phyloP scores from a whole-genome alignment of 306 rosid genomes.

The apple (Malus domestica) region DNA sequence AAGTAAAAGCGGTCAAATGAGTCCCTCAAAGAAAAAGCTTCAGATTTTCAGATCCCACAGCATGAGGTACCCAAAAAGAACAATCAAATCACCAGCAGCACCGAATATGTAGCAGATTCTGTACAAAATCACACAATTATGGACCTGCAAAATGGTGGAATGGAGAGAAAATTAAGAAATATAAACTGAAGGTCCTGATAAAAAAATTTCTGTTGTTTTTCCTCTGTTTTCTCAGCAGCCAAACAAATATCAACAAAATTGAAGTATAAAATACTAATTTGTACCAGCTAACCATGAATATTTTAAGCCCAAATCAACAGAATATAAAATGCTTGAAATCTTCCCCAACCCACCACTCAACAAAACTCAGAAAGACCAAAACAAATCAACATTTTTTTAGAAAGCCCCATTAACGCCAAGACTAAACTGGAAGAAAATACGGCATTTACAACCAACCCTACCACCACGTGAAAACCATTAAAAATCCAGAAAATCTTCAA shows the following conservation, averaged over 20 bases:
- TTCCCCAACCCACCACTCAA: slow-evolving; percentile 3
- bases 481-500: neutral
- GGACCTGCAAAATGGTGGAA: slow-evolving; percentile 4
- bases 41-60: slow-evolving; percentile 34
- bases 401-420: slow-evolving; percentile 8
- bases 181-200: slow-evolving; percentile 24
- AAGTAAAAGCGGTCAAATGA: slow-evolving; percentile 22
- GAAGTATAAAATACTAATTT: slow-evolving; percentile 13
- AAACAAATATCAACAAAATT: slow-evolving; percentile 29
- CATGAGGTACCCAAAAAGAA: slow-evolving; percentile 29
- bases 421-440: slow-evolving; percentile 5
- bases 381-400: neutral
- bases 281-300: neutral
- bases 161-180: neutral
- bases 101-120: slow-evolving; percentile 10
- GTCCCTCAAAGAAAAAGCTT: slow-evolving; percentile 14
- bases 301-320: neutral
- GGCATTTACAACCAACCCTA: slow-evolving; percentile 3
- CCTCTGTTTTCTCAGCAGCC: slow-evolving; percentile 21
- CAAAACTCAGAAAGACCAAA: neutral
- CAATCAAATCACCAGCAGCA: slow-evolving; percentile 34
- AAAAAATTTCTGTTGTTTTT: slow-evolving; percentile 14
- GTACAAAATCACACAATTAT: neutral
- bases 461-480: slow-evolving; percentile 26
- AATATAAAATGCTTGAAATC: neutral